Percentiles rank a stretch among this genome's conserved stretches.
phyloP scores from a whole-genome alignment of 2,329 filamentous ascomycete genomes.

The Triangularia verruculosa region DNA sequence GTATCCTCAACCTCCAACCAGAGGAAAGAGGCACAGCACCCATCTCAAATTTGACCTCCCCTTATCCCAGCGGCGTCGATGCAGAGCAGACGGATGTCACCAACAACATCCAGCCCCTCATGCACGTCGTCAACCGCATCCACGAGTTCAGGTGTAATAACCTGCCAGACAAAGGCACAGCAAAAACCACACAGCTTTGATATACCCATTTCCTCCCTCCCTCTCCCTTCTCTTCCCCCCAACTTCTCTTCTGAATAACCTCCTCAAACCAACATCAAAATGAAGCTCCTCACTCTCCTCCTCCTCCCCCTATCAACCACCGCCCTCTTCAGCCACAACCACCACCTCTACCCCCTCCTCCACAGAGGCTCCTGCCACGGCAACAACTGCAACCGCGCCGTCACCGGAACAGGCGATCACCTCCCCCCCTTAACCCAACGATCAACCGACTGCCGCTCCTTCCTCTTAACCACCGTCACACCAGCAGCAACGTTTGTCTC shows the following conservation, averaged over 20 bases:
- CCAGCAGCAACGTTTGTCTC: slow-evolving; percentile 40
- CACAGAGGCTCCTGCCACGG: slow-evolving; percentile 35
- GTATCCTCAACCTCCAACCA: background rate
- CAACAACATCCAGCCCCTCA: background rate
- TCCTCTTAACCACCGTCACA: slow-evolving; percentile 40
- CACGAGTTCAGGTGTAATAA: background rate
- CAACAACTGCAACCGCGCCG: slow-evolving; percentile 48
- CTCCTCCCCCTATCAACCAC: slow-evolving; percentile 38
- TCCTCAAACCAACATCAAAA: slow-evolving; percentile 25
- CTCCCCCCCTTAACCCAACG: slow-evolving; percentile 36
- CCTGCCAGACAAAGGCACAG: background rate
- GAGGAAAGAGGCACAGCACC: background rate
- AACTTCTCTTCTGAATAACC: background rate
- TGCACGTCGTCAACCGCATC: background rate
- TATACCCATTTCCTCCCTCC: slow-evolving; percentile 16
- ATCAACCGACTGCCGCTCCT: slow-evolving; percentile 41
- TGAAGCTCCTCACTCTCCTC: slow-evolving; percentile 42
- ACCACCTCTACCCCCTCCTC: slow-evolving; percentile 25
- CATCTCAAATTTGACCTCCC: background rate
- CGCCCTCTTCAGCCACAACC: slow-evolving; percentile 29
- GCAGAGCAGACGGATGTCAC: background rate
- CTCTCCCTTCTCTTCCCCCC: slow-evolving; percentile 7
- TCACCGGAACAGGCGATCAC: slow-evolving; percentile 42
- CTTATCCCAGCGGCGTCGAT: background rate
- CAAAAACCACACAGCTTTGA: background rate